Conservation (phyloP, 257 asterid species). For the Perilla frutescens region DNA sequence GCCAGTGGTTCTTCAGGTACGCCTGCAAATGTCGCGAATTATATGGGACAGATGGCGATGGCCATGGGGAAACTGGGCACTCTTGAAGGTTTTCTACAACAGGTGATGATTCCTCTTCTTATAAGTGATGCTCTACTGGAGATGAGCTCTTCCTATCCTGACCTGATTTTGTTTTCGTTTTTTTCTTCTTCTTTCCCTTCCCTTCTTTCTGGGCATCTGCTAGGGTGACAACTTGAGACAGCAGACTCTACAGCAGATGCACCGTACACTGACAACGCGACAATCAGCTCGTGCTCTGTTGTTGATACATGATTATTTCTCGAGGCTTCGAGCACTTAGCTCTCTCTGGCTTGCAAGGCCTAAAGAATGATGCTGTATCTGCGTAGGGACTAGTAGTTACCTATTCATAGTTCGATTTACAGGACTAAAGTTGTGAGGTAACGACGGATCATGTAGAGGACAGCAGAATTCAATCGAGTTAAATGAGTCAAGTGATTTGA, state of each 20-base stretch:
- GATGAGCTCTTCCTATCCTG: background rate
- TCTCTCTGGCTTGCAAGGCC: slow-evolving; percentile 98
- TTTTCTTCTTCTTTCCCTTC: background rate
- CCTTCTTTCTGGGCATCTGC: background rate
- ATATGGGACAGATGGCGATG: slow-evolving; percentile 91
- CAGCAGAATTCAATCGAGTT: background rate
- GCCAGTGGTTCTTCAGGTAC: slow-evolving; percentile 43
- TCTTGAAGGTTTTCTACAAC: slow-evolving; percentile 63
- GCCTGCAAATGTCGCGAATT: slow-evolving; percentile 48
- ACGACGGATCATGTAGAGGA: slow-evolving; percentile 1
- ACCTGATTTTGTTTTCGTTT: background rate
- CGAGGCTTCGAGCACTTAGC: slow-evolving; percentile 92
- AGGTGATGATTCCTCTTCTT: slow-evolving; percentile 49
- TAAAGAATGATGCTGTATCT: slow-evolving; percentile 45
- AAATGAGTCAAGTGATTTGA: too few relatives aligned
- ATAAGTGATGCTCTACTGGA: too few relatives aligned
- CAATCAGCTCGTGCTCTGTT: slow-evolving; percentile 96
- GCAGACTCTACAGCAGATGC: slow-evolving; percentile 91
- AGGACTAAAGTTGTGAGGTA: background rate
- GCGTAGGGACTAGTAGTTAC: background rate
- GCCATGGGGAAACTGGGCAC: slow-evolving; percentile 81
- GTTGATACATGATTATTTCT: slow-evolving; percentile 73
- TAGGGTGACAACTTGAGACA: slow-evolving; percentile 94
- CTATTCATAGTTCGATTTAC: background rate
- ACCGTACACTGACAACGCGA: slow-evolving; percentile 74